Conservation (phyloP, 768 basidiomycete genomes). For the Clitopilus hobsonii region DNA sequence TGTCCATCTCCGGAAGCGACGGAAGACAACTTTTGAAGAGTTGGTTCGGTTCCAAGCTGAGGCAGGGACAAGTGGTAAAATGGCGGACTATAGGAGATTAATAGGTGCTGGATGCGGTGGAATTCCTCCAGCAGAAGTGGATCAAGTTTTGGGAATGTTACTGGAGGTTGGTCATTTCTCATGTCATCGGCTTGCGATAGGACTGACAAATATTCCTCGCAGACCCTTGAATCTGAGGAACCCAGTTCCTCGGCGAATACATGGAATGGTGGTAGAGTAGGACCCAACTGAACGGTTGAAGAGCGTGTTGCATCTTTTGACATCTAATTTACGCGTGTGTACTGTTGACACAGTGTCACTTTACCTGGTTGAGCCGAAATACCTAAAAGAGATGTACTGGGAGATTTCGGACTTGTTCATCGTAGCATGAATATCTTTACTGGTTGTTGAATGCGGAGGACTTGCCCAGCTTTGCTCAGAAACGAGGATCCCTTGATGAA, state of each 20-base stretch:
- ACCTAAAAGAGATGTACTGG: too few species aligned
- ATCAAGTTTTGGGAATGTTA: constrained; percentile 78
- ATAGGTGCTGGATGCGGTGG: constrained; percentile 91
- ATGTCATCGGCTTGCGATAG: too few species aligned
- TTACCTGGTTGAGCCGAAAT: too few species aligned
- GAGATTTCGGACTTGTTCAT: too few species aligned
- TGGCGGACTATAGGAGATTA: constrained; percentile 83
- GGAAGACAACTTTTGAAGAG: constrained; percentile 69
- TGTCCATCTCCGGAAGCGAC: constrained; percentile 56
- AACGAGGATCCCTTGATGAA: background rate
- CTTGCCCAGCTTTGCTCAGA: too few species aligned
- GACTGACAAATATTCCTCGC: too few species aligned
- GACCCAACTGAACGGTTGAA: constrained; percentile 7
- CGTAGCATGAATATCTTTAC: too few species aligned
- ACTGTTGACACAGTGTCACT: too few species aligned
- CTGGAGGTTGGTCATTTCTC: constrained; percentile 56
- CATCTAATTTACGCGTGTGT: background rate
- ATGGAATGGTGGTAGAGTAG: constrained; percentile 36
- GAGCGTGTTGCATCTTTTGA: background rate
- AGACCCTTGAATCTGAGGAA: constrained; percentile 84
- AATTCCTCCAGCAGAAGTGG: constrained; percentile 81
- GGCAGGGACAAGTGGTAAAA: constrained; percentile 83
- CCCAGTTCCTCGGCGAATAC: constrained; percentile 55
- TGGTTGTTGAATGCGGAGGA: too few species aligned
- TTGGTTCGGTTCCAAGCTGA: constrained; percentile 82